Conservation (phyloP, 257 asterid species). For the Linaria vulgaris region DNA sequence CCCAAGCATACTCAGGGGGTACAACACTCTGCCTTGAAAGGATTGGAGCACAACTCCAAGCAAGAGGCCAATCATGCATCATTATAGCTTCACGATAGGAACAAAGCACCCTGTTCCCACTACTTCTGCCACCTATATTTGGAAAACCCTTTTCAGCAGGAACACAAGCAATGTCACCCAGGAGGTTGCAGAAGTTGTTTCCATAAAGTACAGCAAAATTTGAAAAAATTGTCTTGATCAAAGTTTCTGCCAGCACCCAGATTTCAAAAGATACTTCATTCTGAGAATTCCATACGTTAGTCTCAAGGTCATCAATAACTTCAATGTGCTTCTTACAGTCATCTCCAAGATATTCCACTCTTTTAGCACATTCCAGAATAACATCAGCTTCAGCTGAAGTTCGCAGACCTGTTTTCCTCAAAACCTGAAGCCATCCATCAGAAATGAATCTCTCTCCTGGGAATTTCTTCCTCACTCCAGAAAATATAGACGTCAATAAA, state of each 20-base stretch:
- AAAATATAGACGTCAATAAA: conserved; percentile 70
- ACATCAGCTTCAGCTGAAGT: conserved; percentile 80
- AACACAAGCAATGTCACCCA: conserved; percentile 80
- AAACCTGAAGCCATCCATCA: conserved; percentile 83
- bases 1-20: conserved; percentile 97
- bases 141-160: conserved; percentile 96
- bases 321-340: conserved; percentile 58
- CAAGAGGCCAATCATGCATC: conserved; percentile 92
- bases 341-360: conserved; percentile 88
- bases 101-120: conserved; percentile 81
- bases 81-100: conserved; percentile 78
- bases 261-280: conserved; percentile 77
- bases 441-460: conserved; percentile 93
- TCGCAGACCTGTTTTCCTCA: conserved; percentile 81
- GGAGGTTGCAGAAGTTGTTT: conserved; percentile 79
- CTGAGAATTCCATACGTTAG: conserved; percentile 50
- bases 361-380: conserved; percentile 85
- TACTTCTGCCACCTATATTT: conserved; percentile 58
- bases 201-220: conserved; percentile 88
- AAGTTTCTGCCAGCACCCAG: conserved; percentile 86
- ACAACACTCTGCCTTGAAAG: conserved; percentile 74
- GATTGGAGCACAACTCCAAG: conserved; percentile 92
- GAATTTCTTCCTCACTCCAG: conserved; percentile 72
- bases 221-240: conserved; percentile 70
- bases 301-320: conserved; percentile 54